Base-by-base conservation (phyloP, 2,329 filamentous ascomycete genomes). In the Aspergillus versicolor region DNA sequence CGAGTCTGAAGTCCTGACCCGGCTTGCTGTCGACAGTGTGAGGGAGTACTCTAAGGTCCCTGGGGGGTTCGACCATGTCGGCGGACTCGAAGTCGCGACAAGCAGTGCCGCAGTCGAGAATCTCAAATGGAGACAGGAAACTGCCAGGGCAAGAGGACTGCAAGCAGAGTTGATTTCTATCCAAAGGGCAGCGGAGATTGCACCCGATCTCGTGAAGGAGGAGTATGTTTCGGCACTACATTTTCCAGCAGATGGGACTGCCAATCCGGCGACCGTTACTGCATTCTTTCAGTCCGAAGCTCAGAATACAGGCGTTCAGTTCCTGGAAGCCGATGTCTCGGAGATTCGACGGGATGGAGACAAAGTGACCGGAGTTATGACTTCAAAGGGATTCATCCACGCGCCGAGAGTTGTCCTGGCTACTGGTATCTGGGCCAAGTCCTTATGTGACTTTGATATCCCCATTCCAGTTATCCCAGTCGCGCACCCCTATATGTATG, bases 401-500 rank as follows among this genome's bases (percentile, higher is more conserved):
- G 51, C 61, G 5, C 38, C 56, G 6, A 61, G 44, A 2, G 64
- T 67, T n/a, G 57, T 71, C 42, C 50, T 71, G 13, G 67, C 67
- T 4, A 70, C 68, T 11, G 68, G 71, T 1, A 67, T 73, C 19
- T 73, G 71, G 71, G 67, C 70, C 2, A 43, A 58, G 0, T 43
- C 60, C 1, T 54, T 70, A n/a, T 63, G 57, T 40, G 46, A 61
- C 6, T 57, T 63, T 42, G 43, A 66, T 17, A 45, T 71, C 2
- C 69, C 65, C 2, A 63, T 73, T 9, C 70, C 72, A 0, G 64
- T 72, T 9, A 63, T 73, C 5, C 72, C 72, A 1, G 70, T 74
- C 11, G 68, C 65, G 12, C 71, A 75, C 56, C 72, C 70, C n/a
- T 75, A 73, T 54, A 70, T 70, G 40, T 72, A 70, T 40, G 68